Evolutionary conservation across 352 stramenopile genomes (phyloP), one percentile per base, ranked within the genome.

Genomic region (Thraustotheca clavata): DNA sequence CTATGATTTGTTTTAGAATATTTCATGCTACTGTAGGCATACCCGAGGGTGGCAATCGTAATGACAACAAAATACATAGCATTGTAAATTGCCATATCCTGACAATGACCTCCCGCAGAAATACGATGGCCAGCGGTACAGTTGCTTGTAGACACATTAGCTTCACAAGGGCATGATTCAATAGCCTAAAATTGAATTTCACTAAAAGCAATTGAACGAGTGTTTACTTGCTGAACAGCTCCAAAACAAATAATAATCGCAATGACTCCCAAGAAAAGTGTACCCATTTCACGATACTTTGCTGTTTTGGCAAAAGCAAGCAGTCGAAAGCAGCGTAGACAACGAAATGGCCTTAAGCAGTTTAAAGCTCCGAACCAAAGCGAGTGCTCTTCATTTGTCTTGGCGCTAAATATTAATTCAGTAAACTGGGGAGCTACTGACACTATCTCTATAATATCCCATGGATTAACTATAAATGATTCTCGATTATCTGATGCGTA

Each of bases 1-100:
- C 79, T 86, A 54, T 5, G 36, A 29, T 32, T 27, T 22, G 14
- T 62, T 33, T 61, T 39, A 14, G 4, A 40, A 59, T 20, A 24
- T 24, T 22, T 36, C 9, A 3, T 8, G 50, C 6, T 26, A 1
- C 6, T 22, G 39, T 14, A 26, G 16, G 43, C 1, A 1, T 18
- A 93, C 75, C 82, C 84, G 40, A 94, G 80, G 18, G 85, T 93
- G 60, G 73, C 76, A 60, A 93, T 90, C 0, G 84, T 93, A 59
- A 89, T 91, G 52, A 84, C 87, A 22, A 94, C 76, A 62, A 94
- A 89, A 66, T 94, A 94, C 35, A 87, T 77, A 39, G 79, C 68
- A 29, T 91, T 78, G 46, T 89, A 77, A 55, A 91, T 91, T 24
- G 79, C 83, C 52, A 90, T 62, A 11, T 84, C 69, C 49, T 88